Base-by-base conservation (phyloP, 75 land plant genomes). In the Cunninghamia lanceolata region DNA sequence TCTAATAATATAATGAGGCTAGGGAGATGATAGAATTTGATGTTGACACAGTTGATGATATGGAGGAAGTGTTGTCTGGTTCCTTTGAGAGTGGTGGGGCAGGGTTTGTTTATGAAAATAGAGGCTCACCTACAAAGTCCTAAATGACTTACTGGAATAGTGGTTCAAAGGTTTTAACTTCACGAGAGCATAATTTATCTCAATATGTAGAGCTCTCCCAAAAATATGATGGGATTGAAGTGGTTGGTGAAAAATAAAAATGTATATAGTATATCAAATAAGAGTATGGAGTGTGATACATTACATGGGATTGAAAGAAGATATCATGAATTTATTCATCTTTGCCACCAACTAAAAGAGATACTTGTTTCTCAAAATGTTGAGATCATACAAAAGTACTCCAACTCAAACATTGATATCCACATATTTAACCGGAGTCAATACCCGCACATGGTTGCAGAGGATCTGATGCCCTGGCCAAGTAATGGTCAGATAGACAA, bases 391-490 rank as follows among this genome's bases (percentile, higher is more conserved):
- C 93, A 93, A 83, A 96, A 96, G 85, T 97, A 97, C 82, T 43
- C 92, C 32, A 86, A 91, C 35, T 91, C 99, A 84, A 93, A 95
- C 32, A 78, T 97, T 83, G 89, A 96, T 45, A 94, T 97, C 73
- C 96, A 94, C 78, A 96, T 95, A 45, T 97, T 97, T 53, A 97
- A 97, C 84, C 99, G 96, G 99, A 98, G 99, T 85, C 95, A 98
- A 84, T 98, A 96, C 84, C 99, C 99, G 39, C 96, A 99, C 66
- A 56, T 98, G 83, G 96, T 94, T 82, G 94, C 89, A 43, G 99
- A 96, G 54, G 99, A 98, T 86, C 90, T 94, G 89, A 35, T 71
- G 17, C 99, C 99, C 85, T 92, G 95, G 85, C 99, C 99, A 82
- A 82, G 90, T 91, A 98, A 96, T 88, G 96, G 99, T 16, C 86